Evolutionary conservation across 2,329 filamentous ascomycete genomes (phyloP).

Genomic region (Didymella lethalis): DNA sequence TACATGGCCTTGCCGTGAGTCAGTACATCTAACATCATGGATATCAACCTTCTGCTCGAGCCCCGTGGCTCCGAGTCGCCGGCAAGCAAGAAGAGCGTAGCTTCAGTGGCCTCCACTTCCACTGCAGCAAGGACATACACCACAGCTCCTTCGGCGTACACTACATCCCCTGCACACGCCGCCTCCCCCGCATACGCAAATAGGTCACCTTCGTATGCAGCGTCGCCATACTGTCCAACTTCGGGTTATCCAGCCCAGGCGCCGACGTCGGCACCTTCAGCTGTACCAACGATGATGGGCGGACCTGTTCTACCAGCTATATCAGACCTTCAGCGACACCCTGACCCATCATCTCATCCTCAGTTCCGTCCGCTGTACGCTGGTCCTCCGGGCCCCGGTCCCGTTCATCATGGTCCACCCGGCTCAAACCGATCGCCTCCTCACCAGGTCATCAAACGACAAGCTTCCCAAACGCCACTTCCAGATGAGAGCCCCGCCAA

Average conservation of each 20-base stretch:
- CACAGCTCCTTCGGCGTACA: conserved; percentile 48
- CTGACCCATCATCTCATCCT: conserved; percentile 50
- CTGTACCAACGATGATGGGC: conserved; percentile 43
- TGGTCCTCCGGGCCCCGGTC: conserved; percentile 50
- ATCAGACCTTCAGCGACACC: conserved; percentile 48
- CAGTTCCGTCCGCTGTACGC: conserved; percentile 51
- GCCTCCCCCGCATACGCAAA: conserved; percentile 43
- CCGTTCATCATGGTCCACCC: conserved; percentile 32
- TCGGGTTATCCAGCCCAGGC: conserved; percentile 38
- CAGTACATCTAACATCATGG: conserved; percentile 75
- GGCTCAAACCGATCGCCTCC: conserved; percentile 46
- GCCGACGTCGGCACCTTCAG: conserved; percentile 37
- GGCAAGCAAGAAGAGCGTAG: conserved; percentile 56
- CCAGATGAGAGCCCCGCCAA: conserved; percentile 50
- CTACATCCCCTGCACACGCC: conserved; percentile 46
- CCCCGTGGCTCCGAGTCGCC: conserved; percentile 75
- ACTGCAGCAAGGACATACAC: conserved; percentile 52
- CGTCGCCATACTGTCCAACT: conserved; percentile 41
- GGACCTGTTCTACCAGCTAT: conserved; percentile 51
- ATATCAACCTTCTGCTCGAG: conserved; percentile 92
- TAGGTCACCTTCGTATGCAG: conserved; percentile 44
- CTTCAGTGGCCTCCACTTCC: conserved; percentile 46
- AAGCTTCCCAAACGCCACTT: conserved; percentile 49
- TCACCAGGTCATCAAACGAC: conserved; percentile 45
- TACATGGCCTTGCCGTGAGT: conserved; percentile 55